phyloP scores from a whole-genome alignment of 2,329 filamentous ascomycete species.

The Lachnellula cervina region DNA sequence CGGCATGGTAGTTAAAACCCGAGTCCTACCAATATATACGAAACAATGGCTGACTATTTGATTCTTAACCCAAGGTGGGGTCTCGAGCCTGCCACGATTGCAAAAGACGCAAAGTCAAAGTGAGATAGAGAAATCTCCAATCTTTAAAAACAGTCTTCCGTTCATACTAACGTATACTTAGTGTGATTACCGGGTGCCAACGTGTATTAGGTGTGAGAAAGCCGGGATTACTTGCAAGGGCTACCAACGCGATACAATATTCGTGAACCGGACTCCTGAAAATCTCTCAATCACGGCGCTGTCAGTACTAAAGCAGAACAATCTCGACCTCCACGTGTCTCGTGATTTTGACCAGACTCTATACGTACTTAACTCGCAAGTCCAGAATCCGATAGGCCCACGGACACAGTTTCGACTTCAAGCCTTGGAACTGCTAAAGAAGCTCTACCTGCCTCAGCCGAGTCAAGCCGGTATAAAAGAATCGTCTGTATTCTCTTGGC shows the following conservation, averaged over 20 bases:
- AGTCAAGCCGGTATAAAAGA: background rate
- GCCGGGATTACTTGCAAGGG: slow-evolving; percentile 1
- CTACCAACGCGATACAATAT: slow-evolving; percentile 4
- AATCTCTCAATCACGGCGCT: background rate
- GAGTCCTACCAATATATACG: no score
- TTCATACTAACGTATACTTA: no score
- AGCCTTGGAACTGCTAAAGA: slow-evolving; percentile 4
- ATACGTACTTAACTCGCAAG: no score
- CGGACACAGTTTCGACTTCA: slow-evolving; percentile 1
- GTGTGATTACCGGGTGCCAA: no score
- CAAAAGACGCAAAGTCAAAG: slow-evolving; percentile 6
- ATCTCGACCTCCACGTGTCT: no score
- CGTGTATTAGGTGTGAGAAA: slow-evolving; percentile 6
- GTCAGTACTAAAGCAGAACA: no score
- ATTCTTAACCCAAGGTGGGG: background rate
- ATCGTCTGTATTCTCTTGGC: slow-evolving; percentile 1
- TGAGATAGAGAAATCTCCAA: background rate
- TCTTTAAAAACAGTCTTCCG: no score
- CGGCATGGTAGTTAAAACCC: no score
- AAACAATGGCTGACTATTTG: no score
- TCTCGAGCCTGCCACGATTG: slow-evolving; percentile 7
- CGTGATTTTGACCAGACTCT: no score
- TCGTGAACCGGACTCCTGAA: slow-evolving; percentile 4
- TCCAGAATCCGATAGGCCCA: background rate
- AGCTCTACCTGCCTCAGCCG: slow-evolving; percentile 7